phyloP scores from a whole-genome alignment of 179 eudicot species.

The Beta macrorhiza region DNA sequence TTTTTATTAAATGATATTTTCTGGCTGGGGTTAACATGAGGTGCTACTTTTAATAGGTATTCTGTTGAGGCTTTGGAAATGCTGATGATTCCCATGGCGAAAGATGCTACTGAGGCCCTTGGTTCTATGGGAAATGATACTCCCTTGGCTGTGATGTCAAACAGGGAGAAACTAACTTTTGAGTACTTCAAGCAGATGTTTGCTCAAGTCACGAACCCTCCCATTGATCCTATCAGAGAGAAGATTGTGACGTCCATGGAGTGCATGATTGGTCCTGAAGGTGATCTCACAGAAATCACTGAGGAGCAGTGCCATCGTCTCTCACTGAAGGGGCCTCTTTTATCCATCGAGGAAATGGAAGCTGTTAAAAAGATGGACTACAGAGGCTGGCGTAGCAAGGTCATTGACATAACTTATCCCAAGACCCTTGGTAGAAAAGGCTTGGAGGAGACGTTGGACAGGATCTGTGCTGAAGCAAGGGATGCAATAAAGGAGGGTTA shows the following conservation, averaged over 20 bases:
- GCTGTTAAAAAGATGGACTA: conserved; percentile 92
- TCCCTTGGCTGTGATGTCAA: conserved; percentile 97
- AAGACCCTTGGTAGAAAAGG: conserved; percentile 73
- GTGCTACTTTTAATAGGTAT: conserved; percentile 52
- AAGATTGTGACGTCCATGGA: conserved; percentile 97
- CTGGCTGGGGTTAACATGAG: conserved; percentile 6
- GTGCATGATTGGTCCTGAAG: conserved; percentile 99
- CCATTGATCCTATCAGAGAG: conserved; percentile 96
- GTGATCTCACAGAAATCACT: conserved; percentile 96
- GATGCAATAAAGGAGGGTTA: conserved; percentile 82
- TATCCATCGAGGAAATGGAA: conserved; percentile 85
- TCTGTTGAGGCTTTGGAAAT: conserved; percentile 88
- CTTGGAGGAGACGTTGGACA: conserved; percentile 89
- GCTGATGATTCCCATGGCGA: conserved; percentile 97
- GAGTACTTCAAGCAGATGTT: conserved; percentile 99
- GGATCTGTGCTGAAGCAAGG: conserved; percentile 84
- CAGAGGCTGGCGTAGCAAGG: conserved; percentile 96
- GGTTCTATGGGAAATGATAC: conserved; percentile 99
- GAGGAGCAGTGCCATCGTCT: conserved; percentile 96
- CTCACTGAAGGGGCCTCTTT: conserved; percentile 88
- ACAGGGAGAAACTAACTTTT: conserved; percentile 89
- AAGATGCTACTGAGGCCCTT: conserved; percentile 92
- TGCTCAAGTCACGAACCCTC: conserved; percentile 99
- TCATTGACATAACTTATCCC: conserved; percentile 84
- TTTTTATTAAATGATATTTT: neutral